phyloP scores from a whole-genome alignment of 148 eudicot species.

The Silene uniflora region DNA sequence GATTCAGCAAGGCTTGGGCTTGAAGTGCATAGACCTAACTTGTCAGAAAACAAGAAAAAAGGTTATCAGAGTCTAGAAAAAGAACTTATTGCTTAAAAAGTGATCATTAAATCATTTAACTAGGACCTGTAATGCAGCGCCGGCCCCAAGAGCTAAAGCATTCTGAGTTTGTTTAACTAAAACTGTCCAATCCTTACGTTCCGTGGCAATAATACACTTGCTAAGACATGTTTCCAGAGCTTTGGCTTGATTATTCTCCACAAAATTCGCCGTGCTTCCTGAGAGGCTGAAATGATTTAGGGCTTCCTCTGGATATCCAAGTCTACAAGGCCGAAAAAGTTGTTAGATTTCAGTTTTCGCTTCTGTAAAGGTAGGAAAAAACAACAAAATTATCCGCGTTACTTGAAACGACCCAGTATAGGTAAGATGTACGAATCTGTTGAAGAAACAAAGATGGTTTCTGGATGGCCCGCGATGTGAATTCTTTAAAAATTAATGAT shows the following conservation, averaged over 20 bases:
- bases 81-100: neutral
- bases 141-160: conserved; percentile 49
- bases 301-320: conserved; percentile 67
- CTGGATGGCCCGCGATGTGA: no score
- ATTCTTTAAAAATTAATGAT: no score
- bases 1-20: conserved; percentile 62
- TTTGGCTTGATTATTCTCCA: conserved; percentile 41
- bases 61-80: neutral
- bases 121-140: conserved; percentile 58
- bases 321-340: conserved; percentile 28
- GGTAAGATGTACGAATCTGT: no score
- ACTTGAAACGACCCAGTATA: no score
- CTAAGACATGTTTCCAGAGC: conserved; percentile 39
- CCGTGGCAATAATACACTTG: conserved; percentile 37
- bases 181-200: conserved; percentile 41
- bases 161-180: conserved; percentile 37
- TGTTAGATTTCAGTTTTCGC: no score
- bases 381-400: no score
- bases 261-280: conserved; percentile 33
- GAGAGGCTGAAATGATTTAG: conserved; percentile 45
- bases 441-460: no score
- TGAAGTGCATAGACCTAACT: conserved; percentile 52
- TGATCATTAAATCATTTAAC: no score
- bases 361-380: no score
- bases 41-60: conserved; percentile 5